Evolutionary conservation across 352 stramenopile genomes (phyloP).

Genomic region (Globisporangium splendens): DNA sequence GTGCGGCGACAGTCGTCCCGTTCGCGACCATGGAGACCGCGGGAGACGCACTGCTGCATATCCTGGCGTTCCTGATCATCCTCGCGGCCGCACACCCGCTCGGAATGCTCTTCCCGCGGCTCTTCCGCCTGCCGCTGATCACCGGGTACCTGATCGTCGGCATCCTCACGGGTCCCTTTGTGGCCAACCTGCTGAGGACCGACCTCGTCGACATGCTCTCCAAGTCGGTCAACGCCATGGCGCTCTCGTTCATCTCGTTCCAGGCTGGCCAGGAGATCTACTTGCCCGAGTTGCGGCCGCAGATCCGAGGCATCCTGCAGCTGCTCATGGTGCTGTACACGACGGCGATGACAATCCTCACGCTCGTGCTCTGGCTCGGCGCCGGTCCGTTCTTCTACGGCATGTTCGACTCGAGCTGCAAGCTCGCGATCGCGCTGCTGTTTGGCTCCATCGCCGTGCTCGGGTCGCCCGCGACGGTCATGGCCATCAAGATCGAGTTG

Average conservation of each 20-base stretch:
- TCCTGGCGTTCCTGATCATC: constrained; percentile 53
- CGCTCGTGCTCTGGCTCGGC: constrained; percentile 27
- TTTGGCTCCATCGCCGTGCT: constrained; percentile 72
- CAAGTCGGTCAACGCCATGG: constrained; percentile 51
- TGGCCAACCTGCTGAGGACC: constrained; percentile 40
- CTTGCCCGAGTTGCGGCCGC: constrained; percentile 48
- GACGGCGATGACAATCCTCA: constrained; percentile 52
- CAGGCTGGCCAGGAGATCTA: constrained; percentile 74
- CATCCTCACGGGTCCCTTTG: constrained; percentile 51
- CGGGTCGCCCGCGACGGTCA: constrained; percentile 58
- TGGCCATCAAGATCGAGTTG: constrained; percentile 80
- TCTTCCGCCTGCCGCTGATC: constrained; percentile 56
- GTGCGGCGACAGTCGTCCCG: constrained; percentile 17
- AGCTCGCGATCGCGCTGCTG: constrained; percentile 65
- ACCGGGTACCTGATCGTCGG: constrained; percentile 63
- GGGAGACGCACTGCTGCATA: constrained; percentile 43
- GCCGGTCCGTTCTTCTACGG: constrained; percentile 61
- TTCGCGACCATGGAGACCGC: constrained; percentile 37
- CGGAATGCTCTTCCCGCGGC: constrained; percentile 49
- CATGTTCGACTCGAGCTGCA: constrained; percentile 37
- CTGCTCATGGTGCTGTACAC: constrained; percentile 44
- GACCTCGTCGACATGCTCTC: constrained; percentile 37
- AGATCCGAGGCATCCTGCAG: constrained; percentile 56
- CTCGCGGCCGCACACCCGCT: constrained; percentile 52
- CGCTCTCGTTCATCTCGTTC: constrained; percentile 77